phyloP scores from a whole-genome alignment of 2,329 filamentous ascomycete genomes.

The Myrmaecium sp. region DNA sequence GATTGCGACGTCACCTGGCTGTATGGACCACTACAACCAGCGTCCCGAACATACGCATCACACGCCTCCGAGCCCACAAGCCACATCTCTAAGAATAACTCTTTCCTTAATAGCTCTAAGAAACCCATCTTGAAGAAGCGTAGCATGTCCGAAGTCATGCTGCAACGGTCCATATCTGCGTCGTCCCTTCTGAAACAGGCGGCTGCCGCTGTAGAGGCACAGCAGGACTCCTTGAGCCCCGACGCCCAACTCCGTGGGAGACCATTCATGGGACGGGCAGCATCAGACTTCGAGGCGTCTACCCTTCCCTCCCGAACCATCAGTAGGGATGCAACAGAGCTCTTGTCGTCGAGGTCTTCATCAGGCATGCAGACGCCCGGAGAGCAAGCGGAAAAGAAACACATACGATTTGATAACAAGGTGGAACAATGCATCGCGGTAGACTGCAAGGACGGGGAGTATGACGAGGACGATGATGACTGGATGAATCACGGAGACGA shows the following conservation, averaged over 20 bases:
- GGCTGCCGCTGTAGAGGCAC: slow-evolving; percentile 68
- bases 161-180: slow-evolving; percentile 73
- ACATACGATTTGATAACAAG: slow-evolving; percentile 93
- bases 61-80: slow-evolving; percentile 34
- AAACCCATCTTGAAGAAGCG: slow-evolving; percentile 95
- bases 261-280: slow-evolving; percentile 40
- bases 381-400: slow-evolving; percentile 48
- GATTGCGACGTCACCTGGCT: slow-evolving; percentile 97
- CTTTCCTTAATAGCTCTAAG: slow-evolving; percentile 58
- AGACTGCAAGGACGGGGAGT: slow-evolving; percentile 65
- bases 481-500: slow-evolving; percentile 29
- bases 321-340: slow-evolving; percentile 46
- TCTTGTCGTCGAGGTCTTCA: slow-evolving; percentile 48
- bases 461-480: slow-evolving; percentile 35
- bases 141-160: slow-evolving; percentile 88
- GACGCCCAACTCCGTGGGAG: slow-evolving; percentile 32
- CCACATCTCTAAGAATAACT: slow-evolving; percentile 43
- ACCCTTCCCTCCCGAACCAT: slow-evolving; percentile 44
- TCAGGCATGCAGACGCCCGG: slow-evolving; percentile 51
- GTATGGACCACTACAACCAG: slow-evolving; percentile 78
- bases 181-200: slow-evolving; percentile 84
- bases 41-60: slow-evolving; percentile 36
- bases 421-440: slow-evolving; percentile 93
- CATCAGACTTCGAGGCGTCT: slow-evolving; percentile 52
- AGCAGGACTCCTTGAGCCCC: slow-evolving; percentile 35